These are phyloP conservation scores for Macrolepiota dolichaula DNA, from an alignment of 768 basidiomycete species.

Conservation along the genomic window DNA sequence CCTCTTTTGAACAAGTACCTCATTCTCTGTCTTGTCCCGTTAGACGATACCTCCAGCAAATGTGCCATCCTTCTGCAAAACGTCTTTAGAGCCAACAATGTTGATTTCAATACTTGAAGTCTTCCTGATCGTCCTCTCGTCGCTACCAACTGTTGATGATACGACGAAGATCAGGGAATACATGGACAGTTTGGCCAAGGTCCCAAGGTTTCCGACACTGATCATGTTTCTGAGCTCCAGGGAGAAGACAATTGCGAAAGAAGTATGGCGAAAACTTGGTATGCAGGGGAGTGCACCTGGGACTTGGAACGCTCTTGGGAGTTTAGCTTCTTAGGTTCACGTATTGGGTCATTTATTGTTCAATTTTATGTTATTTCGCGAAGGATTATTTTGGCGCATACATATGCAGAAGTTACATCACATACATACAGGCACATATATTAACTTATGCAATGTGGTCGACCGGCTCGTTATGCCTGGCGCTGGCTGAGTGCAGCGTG, in stretches of 20 bases:
- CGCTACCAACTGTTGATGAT: slow-evolving; percentile 14
- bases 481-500: slow-evolving; percentile 31
- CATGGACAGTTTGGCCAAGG: slow-evolving; percentile 46
- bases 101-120: slow-evolving; percentile 56
- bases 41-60: slow-evolving; percentile 54
- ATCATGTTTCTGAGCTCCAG: slow-evolving; percentile 54
- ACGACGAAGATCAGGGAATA: slow-evolving; percentile 36
- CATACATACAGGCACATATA: neutral
- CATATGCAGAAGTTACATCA: neutral
- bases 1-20: neutral
- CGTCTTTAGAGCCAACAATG: slow-evolving; percentile 63
- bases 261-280: slow-evolving; percentile 42
- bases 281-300: slow-evolving; percentile 18
- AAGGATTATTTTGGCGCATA: neutral
- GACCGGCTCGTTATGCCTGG: slow-evolving; percentile 18
- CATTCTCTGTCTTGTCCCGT: neutral
- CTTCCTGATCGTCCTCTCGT: slow-evolving; percentile 33
- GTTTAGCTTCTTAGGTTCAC: neutral
- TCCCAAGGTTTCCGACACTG: slow-evolving; percentile 63
- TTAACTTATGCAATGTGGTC: neutral
- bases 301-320: slow-evolving; percentile 23
- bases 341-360: too few relatives aligned
- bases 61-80: slow-evolving; percentile 63
- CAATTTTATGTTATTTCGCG: neutral
- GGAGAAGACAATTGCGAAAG: slow-evolving; percentile 49